Evolutionary conservation across 2,329 filamentous ascomycete genomes (phyloP).

Genomic region (Paecilomyces niveus): DNA sequence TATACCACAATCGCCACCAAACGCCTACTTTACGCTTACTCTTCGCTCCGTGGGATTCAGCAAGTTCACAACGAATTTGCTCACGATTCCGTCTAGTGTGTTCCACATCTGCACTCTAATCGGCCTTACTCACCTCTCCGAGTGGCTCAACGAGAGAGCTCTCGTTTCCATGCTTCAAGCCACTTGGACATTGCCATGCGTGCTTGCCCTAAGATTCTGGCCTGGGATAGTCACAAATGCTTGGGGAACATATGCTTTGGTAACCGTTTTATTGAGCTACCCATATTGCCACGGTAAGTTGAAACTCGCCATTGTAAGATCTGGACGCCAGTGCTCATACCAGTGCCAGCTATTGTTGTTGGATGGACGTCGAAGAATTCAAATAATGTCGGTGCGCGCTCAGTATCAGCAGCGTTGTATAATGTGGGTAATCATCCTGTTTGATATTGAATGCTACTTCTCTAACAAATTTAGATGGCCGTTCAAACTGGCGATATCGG

Average conservation of each 20-base stretch:
- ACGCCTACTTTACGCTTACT: constrained; percentile 53
- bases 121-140: constrained; percentile 39
- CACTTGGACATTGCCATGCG: constrained; percentile 55
- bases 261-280: constrained; percentile 45
- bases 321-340: not conserved
- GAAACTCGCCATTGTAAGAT: not conserved
- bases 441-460: constrained; percentile 26
- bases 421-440: not conserved
- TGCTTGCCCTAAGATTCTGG: constrained; percentile 46
- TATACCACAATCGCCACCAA: constrained; percentile 46
- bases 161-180: constrained; percentile 44
- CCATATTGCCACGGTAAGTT: constrained; percentile 54
- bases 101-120: constrained; percentile 34
- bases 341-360: constrained; percentile 18
- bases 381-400: not conserved
- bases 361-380: constrained; percentile 56
- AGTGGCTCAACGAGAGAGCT: constrained; percentile 40
- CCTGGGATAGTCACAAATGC: constrained; percentile 33
- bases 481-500: constrained; percentile 26
- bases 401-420: not conserved
- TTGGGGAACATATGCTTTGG: constrained; percentile 48
- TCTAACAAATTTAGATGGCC: constrained; percentile 17
- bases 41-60: constrained; percentile 52
- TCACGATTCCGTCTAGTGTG: constrained; percentile 48
- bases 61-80: constrained; percentile 56